A percentile compares a stretch with the other conserved stretches of the same genome.
Evolutionary conservation across 257 asterid genomes (phyloP).

Genomic region (Rehmannia glutinosa): DNA sequence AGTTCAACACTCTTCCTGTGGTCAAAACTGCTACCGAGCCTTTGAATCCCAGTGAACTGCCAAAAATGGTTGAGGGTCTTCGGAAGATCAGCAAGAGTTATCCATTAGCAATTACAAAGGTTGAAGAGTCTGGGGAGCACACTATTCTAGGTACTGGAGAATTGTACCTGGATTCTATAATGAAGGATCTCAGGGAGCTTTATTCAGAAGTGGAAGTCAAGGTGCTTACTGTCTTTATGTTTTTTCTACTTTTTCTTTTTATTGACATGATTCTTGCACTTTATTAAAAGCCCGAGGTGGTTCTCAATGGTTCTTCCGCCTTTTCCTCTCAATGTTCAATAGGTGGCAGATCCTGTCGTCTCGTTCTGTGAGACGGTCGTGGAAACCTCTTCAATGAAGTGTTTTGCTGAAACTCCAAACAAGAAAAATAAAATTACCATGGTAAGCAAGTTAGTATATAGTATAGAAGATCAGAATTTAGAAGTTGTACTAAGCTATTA

Average conservation of each 20-base stretch:
- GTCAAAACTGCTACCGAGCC: constrained; percentile 99
- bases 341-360: constrained; percentile 99
- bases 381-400: constrained; percentile 95
- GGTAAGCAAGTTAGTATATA: constrained; percentile 34
- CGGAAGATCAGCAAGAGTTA: constrained; percentile 98
- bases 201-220: constrained; percentile 99
- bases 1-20: constrained; percentile 92
- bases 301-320: neutral
- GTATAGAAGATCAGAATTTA: neutral
- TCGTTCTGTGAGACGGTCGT: constrained; percentile 98
- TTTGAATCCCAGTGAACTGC: constrained; percentile 93
- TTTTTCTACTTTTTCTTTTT: neutral
- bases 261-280: neutral
- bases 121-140: constrained; percentile 98
- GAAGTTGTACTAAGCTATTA: constrained; percentile 7
- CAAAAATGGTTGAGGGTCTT: constrained; percentile 99
- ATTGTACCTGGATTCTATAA: constrained; percentile 84
- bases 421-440: constrained; percentile 95
- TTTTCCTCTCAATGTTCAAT: constrained; percentile 9
- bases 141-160: constrained; percentile 98
- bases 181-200: constrained; percentile 98
- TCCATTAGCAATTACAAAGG: constrained; percentile 95
- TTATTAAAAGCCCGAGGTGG: neutral
- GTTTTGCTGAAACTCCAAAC: constrained; percentile 98
- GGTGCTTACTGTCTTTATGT: constrained; percentile 36